Percentiles rank a stretch among this genome's conserved stretches.
These are phyloP conservation scores for Marsdenia floribunda DNA, from an alignment of 257 asterid species.

Conservation along the genomic window DNA sequence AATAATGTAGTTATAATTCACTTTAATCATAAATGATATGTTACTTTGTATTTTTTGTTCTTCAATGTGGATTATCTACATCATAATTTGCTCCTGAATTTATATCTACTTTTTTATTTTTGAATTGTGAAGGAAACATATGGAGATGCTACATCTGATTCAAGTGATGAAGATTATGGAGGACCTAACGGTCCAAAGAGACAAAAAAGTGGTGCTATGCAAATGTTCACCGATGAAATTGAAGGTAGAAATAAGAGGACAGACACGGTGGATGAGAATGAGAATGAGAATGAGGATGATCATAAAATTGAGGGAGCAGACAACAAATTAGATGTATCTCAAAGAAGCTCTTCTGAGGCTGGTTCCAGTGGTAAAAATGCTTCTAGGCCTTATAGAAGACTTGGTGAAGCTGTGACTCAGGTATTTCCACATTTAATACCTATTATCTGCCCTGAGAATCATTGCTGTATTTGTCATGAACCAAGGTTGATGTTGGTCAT, in stretches of 20 bases:
- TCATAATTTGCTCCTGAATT: not conserved
- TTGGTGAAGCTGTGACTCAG: slow-evolving; percentile 65
- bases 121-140: slow-evolving; percentile 60
- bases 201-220: slow-evolving; percentile 31
- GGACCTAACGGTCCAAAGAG: slow-evolving; percentile 45
- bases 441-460: not conserved
- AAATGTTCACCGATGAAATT: slow-evolving; percentile 23
- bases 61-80: not conserved
- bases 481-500: not conserved
- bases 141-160: slow-evolving; percentile 70
- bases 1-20: not conserved
- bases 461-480: not conserved
- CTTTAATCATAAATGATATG: not conserved
- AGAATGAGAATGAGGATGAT: slow-evolving; percentile 24
- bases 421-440: slow-evolving; percentile 28
- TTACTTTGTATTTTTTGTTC: not conserved
- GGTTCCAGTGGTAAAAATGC: slow-evolving; percentile 41
- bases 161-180: slow-evolving; percentile 85
- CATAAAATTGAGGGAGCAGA: slow-evolving; percentile 22
- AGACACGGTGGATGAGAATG: slow-evolving; percentile 24
- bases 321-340: slow-evolving; percentile 12
- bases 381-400: slow-evolving; percentile 36
- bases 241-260: slow-evolving; percentile 17
- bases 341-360: slow-evolving; percentile 20
- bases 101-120: not conserved